Evolutionary conservation across 805 yeast genomes (phyloP).

Genomic region (Ogataea sp.): DNA sequence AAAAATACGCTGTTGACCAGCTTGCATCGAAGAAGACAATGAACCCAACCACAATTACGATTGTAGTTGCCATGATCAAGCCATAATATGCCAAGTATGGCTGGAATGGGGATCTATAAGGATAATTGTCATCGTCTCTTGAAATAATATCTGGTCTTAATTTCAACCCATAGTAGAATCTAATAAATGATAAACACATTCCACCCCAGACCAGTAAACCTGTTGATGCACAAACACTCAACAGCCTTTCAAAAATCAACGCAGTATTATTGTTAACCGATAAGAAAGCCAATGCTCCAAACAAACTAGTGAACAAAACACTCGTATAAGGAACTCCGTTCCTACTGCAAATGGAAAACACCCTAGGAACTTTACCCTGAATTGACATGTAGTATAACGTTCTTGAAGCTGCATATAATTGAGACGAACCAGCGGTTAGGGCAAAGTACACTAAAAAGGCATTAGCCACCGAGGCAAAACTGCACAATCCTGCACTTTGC

Average conservation of each 20-base stretch:
- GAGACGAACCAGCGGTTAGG: conserved; percentile 48
- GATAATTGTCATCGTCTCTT: conserved; percentile 46
- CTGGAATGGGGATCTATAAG: conserved; percentile 47
- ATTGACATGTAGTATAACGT: conserved; percentile 46
- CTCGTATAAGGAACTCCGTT: conserved; percentile 69
- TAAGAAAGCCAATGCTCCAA: conserved; percentile 54
- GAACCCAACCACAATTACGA: conserved; percentile 42
- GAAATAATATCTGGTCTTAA: conserved; percentile 47
- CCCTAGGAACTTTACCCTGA: conserved; percentile 52
- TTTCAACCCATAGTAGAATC: conserved; percentile 48
- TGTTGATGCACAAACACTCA: conserved; percentile 63
- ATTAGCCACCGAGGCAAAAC: conserved; percentile 42
- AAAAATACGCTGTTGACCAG: conserved; percentile 43
- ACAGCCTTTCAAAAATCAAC: conserved; percentile 55
- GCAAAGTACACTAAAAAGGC: conserved; percentile 48
- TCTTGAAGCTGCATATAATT: conserved; percentile 53
- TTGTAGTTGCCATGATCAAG: conserved; percentile 30
- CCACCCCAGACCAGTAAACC: conserved; percentile 76
- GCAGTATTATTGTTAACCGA: conserved; percentile 53
- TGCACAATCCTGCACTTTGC: conserved; percentile 42
- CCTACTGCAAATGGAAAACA: conserved; percentile 51
- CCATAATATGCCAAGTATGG: conserved; percentile 48
- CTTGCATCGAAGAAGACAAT: conserved; percentile 38
- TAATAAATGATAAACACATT: conserved; percentile 46
- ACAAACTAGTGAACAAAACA: conserved; percentile 52